A percentile compares a stretch with the other conserved stretches of the same genome.
phyloP scores from a whole-genome alignment of 768 basidiomycete species.

The Mycena polygramma region DNA sequence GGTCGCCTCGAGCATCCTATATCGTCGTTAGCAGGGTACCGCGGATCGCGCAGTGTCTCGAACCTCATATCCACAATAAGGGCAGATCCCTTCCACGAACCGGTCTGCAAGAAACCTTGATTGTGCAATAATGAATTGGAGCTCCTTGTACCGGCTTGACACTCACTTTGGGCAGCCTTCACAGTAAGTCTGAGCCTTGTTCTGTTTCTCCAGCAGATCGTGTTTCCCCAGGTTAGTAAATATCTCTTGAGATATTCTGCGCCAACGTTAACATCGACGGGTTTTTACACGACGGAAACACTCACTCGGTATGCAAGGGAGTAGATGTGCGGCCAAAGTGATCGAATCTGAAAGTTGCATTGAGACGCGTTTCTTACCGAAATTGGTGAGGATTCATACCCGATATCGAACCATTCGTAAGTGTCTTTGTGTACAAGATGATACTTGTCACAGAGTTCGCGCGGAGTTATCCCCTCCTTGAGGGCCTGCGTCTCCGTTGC shows the following conservation, averaged over 20 bases:
- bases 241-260: constrained; percentile 90
- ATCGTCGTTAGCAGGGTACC: background rate
- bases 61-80: constrained; percentile 90
- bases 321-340: constrained; percentile 97
- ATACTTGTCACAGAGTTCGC: constrained; percentile 92
- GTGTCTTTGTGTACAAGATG: constrained; percentile 89
- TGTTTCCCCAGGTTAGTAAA: constrained; percentile 88
- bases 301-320: constrained; percentile 88
- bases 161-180: constrained; percentile 88
- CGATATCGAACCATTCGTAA: constrained; percentile 98
- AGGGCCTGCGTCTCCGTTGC: constrained; percentile 98
- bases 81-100: constrained; percentile 98
- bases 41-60: constrained; percentile 36
- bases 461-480: constrained; percentile 86
- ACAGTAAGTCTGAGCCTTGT: constrained; percentile 95
- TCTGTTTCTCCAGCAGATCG: constrained; percentile 81
- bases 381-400: constrained; percentile 59
- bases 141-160: background rate
- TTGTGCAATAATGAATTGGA: constrained; percentile 1
- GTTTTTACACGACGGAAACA: constrained; percentile 5
- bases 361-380: constrained; percentile 7
- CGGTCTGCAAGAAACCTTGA: constrained; percentile 94
- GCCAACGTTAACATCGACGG: background rate
- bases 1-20: constrained; percentile 97
- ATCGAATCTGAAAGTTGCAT: constrained; percentile 76